Base-by-base conservation (phyloP, 1,139 yeast species). In the Yamadazyma blattariae region DNA sequence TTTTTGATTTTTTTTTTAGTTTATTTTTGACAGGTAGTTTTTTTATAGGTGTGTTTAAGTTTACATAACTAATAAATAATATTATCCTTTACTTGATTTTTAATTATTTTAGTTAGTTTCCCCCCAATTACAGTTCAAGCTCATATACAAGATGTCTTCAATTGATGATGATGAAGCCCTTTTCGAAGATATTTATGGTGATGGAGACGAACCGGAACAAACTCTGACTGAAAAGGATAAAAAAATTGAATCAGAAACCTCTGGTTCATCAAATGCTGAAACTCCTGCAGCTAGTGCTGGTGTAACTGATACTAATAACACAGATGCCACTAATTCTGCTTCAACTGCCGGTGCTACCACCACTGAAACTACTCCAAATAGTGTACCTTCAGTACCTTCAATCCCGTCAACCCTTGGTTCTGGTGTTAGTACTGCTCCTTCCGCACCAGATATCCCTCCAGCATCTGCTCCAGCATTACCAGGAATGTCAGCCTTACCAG, bases 101-200 rank as follows among this genome's bases (percentile, higher is more conserved):
- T 17, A 11, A 11, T 12, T 20, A 19, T 17, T 20, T 27, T 27
- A 27, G 24, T 20, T 32, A 27, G 27, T 17, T 24, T 16, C 10
- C 16, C 19, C 19, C 5, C 19, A 17, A 5, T 17, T 17, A 17
- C 7, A 17, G 19, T 17, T 17, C 7, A 5, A 7, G 7, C 5
- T 17, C 7, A 17, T 5, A 5, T 5, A 5, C 19, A 17, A 17
- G 19, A 79, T 79, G 85, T 76, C 87, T 41, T 61, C 72, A 41
- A 64, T 73, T 50, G 89, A 82, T 57, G 96, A 88, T 66, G 96
- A 88, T 64, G 96, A 87, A 62, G 89, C 85, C 50, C 72, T 69
- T 61, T 84, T 84, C 60, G 87, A 83, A 59, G 92, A 84, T 59
- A 81, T 84, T 61, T 84, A 84, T 27, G 59, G 57, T 21, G 58